Evolutionary conservation across 2,329 filamentous ascomycete species (phyloP).

Genomic region (Cyphellophora attinorum): DNA sequence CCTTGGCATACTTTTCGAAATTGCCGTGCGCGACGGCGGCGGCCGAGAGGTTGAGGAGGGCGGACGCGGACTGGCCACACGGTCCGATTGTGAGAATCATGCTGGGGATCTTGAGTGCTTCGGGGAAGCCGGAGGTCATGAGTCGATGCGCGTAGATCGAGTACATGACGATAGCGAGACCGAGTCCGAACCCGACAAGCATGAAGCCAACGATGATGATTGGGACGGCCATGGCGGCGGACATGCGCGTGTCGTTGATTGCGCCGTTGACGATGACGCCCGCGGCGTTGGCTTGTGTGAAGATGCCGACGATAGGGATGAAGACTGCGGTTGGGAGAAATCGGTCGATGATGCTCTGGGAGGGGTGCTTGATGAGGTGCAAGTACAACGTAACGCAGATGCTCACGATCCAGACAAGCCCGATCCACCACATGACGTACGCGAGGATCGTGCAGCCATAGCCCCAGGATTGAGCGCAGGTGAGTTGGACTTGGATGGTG

Average conservation of each 20-base stretch:
- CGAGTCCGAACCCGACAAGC: constrained; percentile 27
- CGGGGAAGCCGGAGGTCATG: constrained; percentile 14
- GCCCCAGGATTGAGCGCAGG: constrained; percentile 36
- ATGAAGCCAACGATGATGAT: constrained; percentile 31
- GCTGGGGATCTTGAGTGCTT: constrained; percentile 19
- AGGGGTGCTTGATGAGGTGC: constrained; percentile 21
- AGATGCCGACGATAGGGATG: constrained; percentile 14
- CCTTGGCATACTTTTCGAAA: constrained; percentile 25
- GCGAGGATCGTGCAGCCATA: constrained; percentile 21
- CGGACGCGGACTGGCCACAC: constrained; percentile 23
- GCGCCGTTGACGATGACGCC: constrained; percentile 7
- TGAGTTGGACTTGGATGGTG: constrained; percentile 43
- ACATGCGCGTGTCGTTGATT: constrained; percentile 6
- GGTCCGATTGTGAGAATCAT: constrained; percentile 33
- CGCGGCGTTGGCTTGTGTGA: constrained; percentile 12
- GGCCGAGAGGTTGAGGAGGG: constrained; percentile 28
- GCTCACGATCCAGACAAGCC: constrained; percentile 15
- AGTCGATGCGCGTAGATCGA: constrained; percentile 15
- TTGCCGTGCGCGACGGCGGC: constrained; percentile 21
- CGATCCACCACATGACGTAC: constrained; percentile 34
- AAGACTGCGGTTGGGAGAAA: constrained; percentile 27
- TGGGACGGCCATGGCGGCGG: constrained; percentile 25
- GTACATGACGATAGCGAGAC: constrained; percentile 26
- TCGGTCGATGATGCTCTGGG: constrained; percentile 26
- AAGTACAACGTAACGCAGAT: constrained; percentile 24